A percentile compares a stretch with the other conserved stretches of the same genome.
These are phyloP conservation scores for Phytophthora nicotianae DNA, from an alignment of 352 stramenopile species.

Conservation along the genomic window DNA sequence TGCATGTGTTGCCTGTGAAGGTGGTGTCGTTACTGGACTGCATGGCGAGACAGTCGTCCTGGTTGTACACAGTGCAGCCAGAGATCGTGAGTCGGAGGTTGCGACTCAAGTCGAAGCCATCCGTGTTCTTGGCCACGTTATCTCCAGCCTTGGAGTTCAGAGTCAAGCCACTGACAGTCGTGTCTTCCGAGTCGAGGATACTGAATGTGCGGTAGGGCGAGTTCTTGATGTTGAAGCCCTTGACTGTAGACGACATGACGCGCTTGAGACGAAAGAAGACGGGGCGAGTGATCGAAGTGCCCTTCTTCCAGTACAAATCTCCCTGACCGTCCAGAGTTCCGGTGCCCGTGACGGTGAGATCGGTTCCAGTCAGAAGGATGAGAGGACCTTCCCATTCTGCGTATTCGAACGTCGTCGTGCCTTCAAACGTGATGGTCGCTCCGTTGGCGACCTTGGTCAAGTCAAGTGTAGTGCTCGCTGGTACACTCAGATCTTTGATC, in stretches of 20 bases:
- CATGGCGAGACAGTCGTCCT: slow-evolving; percentile 39
- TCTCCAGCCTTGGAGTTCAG: slow-evolving; percentile 30
- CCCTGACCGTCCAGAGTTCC: slow-evolving; percentile 37
- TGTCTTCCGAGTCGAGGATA: slow-evolving; percentile 33
- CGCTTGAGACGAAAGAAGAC: slow-evolving; percentile 40
- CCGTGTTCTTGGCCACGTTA: slow-evolving; percentile 30
- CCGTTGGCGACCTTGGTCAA: slow-evolving; percentile 35
- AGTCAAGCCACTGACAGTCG: slow-evolving; percentile 29
- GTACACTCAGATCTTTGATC: slow-evolving; percentile 40
- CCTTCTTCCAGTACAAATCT: slow-evolving; percentile 38
- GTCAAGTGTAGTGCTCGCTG: slow-evolving; percentile 40
- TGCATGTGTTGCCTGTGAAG: slow-evolving; percentile 34
- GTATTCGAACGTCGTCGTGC: slow-evolving; percentile 43
- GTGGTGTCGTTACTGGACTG: slow-evolving; percentile 34
- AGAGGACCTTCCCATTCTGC: slow-evolving; percentile 44
- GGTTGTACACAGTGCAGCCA: slow-evolving; percentile 40
- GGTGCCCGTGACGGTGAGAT: slow-evolving; percentile 30
- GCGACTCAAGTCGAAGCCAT: slow-evolving; percentile 37
- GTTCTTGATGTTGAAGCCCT: slow-evolving; percentile 52
- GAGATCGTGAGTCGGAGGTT: slow-evolving; percentile 38
- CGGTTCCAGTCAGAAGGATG: slow-evolving; percentile 29
- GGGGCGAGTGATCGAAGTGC: slow-evolving; percentile 28
- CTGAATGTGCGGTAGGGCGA: slow-evolving; percentile 50
- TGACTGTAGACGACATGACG: slow-evolving; percentile 36
- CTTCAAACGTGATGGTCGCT: slow-evolving; percentile 42